Evolutionary conservation across 257 asterid species (phyloP).

Genomic region (Coffea eugenioides): DNA sequence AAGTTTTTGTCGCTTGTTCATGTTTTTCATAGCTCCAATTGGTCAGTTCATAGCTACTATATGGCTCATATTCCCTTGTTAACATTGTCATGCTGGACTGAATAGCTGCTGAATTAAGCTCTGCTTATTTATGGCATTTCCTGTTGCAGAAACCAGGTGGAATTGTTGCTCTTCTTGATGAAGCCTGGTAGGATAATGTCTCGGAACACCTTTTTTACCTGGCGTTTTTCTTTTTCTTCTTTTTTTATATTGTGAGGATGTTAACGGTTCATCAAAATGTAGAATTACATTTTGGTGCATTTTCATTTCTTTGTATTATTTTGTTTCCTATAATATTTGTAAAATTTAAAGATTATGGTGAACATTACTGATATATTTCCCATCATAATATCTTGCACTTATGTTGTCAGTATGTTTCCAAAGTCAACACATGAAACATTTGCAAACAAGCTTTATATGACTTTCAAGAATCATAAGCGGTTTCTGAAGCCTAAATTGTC

Average conservation of each 20-base stretch:
- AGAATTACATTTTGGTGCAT: neutral
- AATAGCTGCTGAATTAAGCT: neutral
- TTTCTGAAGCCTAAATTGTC: constrained; percentile 94
- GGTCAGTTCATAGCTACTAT: no score
- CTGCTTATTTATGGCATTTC: constrained; percentile 26
- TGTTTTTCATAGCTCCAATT: no score
- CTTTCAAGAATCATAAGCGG: constrained; percentile 87
- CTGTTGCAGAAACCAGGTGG: constrained; percentile 97
- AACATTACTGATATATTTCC: constrained; percentile 13
- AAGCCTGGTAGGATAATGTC: constrained; percentile 71
- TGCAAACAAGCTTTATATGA: constrained; percentile 92
- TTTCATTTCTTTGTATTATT: neutral
- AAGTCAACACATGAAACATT: constrained; percentile 97
- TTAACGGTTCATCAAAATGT: constrained; percentile 10
- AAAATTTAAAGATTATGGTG: constrained; percentile 14
- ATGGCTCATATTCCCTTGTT: neutral
- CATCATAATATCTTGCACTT: constrained; percentile 25
- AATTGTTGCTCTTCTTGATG: constrained; percentile 89
- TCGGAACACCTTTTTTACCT: constrained; percentile 14
- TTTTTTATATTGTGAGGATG: constrained; percentile 13
- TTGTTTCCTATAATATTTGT: neutral
- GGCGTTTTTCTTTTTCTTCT: constrained; percentile 5
- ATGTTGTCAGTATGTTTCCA: constrained; percentile 88
- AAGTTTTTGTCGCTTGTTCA: no score
- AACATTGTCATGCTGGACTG: neutral